Conservation (phyloP, 2,329 filamentous ascomycete species). For the Colletotrichum melonis region DNA sequence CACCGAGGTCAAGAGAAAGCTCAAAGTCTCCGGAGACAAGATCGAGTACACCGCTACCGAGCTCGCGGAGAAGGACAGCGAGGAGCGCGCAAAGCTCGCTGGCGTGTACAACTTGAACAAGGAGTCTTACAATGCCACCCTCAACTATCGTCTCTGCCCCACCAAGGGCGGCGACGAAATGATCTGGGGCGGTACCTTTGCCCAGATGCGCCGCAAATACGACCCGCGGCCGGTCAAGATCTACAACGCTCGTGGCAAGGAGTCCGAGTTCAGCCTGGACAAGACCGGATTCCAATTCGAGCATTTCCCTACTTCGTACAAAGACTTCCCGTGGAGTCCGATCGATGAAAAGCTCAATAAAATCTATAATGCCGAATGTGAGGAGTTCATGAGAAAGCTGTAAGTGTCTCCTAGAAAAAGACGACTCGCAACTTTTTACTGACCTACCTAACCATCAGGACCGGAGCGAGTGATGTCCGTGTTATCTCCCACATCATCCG, state of each 20-base stretch:
- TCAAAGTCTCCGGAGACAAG: neutral
- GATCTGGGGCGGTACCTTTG: conserved; percentile 26
- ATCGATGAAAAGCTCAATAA: conserved; percentile 17
- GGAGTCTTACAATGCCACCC: neutral
- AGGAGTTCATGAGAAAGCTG: conserved; percentile 16
- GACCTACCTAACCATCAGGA: neutral
- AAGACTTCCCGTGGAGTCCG: conserved; percentile 14
- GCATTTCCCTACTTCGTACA: conserved; percentile 10
- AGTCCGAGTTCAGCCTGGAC: conserved; percentile 6
- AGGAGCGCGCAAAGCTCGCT: conserved; percentile 18
- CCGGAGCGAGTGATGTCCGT: neutral
- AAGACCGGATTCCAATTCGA: conserved; percentile 17
- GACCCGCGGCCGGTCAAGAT: conserved; percentile 3
- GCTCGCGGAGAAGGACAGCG: neutral
- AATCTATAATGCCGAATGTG: neutral
- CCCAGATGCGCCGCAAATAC: conserved; percentile 19
- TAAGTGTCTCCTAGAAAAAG: neutral
- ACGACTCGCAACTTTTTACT: neutral
- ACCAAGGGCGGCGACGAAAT: conserved; percentile 18
- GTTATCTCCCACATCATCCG: conserved; percentile 22
- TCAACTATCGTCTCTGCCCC: conserved; percentile 19
- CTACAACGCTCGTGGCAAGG: conserved; percentile 10
- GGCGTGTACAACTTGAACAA: neutral
- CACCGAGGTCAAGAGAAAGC: conserved; percentile 2
- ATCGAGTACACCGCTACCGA: conserved; percentile 6